phyloP scores from a whole-genome alignment of 1,284 basidiomycete species.

The Ganoderma multipileum region DNA sequence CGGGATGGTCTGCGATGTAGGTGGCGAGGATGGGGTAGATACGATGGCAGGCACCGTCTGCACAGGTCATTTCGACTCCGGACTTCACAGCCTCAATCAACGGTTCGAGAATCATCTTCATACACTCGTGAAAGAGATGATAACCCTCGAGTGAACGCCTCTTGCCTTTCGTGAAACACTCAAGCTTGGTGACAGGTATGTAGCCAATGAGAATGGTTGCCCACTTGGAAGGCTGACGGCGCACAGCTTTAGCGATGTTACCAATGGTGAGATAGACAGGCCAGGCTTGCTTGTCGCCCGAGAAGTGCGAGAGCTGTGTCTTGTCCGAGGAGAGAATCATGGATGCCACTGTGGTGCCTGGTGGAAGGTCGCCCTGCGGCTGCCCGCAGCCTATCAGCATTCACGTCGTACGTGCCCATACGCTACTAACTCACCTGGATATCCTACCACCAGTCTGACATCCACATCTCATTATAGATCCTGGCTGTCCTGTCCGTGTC shows the following conservation, averaged over 20 bases:
- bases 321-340: conserved; percentile 45
- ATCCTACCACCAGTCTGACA: conserved; percentile 50
- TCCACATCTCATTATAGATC: conserved; percentile 48
- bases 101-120: conserved; percentile 39
- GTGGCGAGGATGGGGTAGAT: conserved; percentile 47
- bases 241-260: conserved; percentile 42
- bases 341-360: conserved; percentile 12
- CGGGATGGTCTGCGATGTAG: conserved; percentile 52
- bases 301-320: conserved; percentile 43
- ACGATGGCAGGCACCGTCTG: conserved; percentile 41
- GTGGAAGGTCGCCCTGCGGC: neutral
- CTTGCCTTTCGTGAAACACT: conserved; percentile 39
- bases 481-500: conserved; percentile 33
- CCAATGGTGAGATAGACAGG: conserved; percentile 48
- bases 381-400: too few relatives aligned
- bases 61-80: conserved; percentile 44
- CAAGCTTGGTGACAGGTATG: conserved; percentile 47
- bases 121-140: conserved; percentile 33
- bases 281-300: conserved; percentile 44
- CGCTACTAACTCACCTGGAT: conserved; percentile 38
- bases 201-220: conserved; percentile 47
- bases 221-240: conserved; percentile 37
- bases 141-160: conserved; percentile 18
- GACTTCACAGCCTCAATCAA: conserved; percentile 41
- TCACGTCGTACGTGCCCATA: too few relatives aligned